Conservation (phyloP, 2,329 filamentous ascomycete species). For the Penicillium sp. region DNA sequence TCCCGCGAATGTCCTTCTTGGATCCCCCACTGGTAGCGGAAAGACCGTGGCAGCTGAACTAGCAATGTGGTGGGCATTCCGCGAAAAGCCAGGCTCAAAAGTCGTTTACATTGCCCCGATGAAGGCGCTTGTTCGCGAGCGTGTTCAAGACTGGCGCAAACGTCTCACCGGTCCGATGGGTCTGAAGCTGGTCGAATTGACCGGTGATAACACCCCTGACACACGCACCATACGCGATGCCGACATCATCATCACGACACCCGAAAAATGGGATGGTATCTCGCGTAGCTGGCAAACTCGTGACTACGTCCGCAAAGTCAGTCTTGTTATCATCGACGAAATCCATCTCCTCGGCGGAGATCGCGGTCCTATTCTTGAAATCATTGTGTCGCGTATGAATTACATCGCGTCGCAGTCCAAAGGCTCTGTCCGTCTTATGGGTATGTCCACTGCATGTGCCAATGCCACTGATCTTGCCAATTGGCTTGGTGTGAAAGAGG, state of each 20-base stretch:
- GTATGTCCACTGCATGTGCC: conserved; percentile 99
- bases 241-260: conserved; percentile 97
- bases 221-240: conserved; percentile 93
- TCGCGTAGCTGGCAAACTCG: conserved; percentile 98
- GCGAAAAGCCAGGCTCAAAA: conserved; percentile 91
- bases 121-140: conserved; percentile 96
- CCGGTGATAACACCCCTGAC: conserved; percentile 96
- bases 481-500: conserved; percentile 96
- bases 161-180: conserved; percentile 82
- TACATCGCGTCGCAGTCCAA: conserved; percentile 96
- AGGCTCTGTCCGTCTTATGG: conserved; percentile 82
- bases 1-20: conserved; percentile 85
- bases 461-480: conserved; percentile 93
- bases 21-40: conserved; percentile 94
- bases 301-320: conserved; percentile 93
- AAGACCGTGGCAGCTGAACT: conserved; percentile 96
- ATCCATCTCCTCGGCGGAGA: conserved; percentile 97
- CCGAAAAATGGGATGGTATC: conserved; percentile 99
- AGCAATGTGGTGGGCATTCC: conserved; percentile 99
- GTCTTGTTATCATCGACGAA: conserved; percentile 96
- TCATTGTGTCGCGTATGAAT: conserved; percentile 93
- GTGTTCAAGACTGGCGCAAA: conserved; percentile 91
- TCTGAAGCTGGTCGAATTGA: conserved; percentile 90
- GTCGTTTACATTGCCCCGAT: conserved; percentile 99
- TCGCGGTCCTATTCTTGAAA: conserved; percentile 95